Evolutionary conservation across 805 yeast species (phyloP), one percentile per base, ranked within the genome.

Genomic region (Gaillardinia entomophila): DNA sequence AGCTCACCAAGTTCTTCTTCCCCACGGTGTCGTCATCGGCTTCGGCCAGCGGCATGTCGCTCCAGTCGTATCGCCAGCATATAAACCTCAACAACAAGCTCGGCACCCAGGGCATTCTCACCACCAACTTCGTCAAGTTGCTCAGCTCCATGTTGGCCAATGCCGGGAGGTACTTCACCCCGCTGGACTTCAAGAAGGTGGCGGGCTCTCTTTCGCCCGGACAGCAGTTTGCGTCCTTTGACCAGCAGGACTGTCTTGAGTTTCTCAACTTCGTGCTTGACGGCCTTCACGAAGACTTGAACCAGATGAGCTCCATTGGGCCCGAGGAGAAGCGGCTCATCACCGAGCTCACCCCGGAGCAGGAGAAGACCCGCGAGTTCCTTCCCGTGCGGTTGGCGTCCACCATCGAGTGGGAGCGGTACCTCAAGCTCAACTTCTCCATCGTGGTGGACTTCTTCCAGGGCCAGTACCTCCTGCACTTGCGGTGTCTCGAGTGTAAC

Each of bases 221-320:
- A 8, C 55, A 68, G 2, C 74, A 75, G 40, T 87, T 83, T 51
- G 71, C 73, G 12, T 79, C 81, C 3, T 81, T 79, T 43, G 77
- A 75, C 36, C 97, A 90, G 53, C 97, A 90, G 49, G 97, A 90
- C 52, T 84, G 95, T 2, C 96, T 89, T 53, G 97, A 90, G 52
- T 82, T 90, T 49, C 70, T 88, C 31, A 89, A 94, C 20, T 90
- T 83, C 68, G 55, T 90, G 20, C 64, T 90, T 17, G 96, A 90
- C 56, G 88, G 90, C 2, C 62, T 90, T 24, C 97, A 90, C 51
- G 96, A 86, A 53, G 96, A 86, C 50, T 67, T 86, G 40, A 89
- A 89, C 49, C 87, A 79, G 42, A 69, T 83, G 38, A 53, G 49
- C 11, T 46, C 55, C 1, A 32, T 41, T 3, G 43, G 51, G 32